phyloP scores from a whole-genome alignment of 495 filamentous ascomycete species.

The Tuber brumale region DNA sequence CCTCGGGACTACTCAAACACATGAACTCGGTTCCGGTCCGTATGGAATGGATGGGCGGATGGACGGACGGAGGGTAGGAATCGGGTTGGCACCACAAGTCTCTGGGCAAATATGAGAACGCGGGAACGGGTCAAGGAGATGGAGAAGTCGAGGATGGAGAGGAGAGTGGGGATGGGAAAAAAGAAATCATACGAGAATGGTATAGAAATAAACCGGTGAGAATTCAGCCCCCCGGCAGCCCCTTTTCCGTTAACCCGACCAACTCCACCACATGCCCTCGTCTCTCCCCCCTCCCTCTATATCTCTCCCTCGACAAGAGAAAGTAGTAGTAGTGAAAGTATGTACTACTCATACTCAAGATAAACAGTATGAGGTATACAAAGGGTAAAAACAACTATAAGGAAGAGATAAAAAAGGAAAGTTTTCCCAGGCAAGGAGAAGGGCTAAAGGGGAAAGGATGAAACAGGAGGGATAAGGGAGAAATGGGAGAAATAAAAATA shows the following conservation, averaged over 20 bases:
- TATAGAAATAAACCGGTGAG: background rate
- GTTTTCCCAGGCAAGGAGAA: constrained; percentile 14
- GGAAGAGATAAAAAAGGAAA: constrained; percentile 23
- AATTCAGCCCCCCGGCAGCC: background rate
- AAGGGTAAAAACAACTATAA: constrained; percentile 6
- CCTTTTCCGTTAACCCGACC: background rate
- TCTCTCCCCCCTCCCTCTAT: background rate
- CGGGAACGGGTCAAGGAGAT: background rate
- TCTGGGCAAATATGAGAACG: background rate
- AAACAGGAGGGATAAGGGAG: constrained; percentile 9
- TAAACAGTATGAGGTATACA: constrained; percentile 1
- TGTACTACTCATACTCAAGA: constrained; percentile 11
- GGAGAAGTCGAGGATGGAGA: background rate
- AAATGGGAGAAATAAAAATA: background rate
- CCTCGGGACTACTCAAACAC: background rate
- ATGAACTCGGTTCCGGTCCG: background rate
- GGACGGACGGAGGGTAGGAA: background rate
- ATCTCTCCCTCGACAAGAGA: constrained; percentile 10
- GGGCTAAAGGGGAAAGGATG: background rate
- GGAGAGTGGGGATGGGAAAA: background rate
- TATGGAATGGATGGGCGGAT: background rate
- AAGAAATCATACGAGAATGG: background rate
- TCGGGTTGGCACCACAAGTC: background rate
- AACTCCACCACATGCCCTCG: background rate
- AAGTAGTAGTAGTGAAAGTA: constrained; percentile 1